phyloP scores from a whole-genome alignment of 176 grass and related monocot species.

The Leersia perrieri region DNA sequence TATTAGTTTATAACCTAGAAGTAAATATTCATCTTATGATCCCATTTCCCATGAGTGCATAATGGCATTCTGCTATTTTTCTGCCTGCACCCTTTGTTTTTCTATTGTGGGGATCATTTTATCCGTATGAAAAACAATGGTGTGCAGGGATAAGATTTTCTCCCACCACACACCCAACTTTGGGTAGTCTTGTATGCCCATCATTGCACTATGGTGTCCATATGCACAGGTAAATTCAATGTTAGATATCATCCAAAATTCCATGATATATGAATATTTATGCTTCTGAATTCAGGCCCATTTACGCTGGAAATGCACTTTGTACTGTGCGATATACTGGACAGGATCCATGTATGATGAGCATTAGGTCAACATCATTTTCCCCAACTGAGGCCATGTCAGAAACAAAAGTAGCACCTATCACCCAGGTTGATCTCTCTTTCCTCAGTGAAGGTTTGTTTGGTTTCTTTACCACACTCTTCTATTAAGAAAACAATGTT shows the following conservation, averaged over 20 bases:
- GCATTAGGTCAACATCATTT: constrained; percentile 90
- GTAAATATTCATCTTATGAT: not conserved
- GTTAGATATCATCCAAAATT: not conserved
- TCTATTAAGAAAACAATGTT: constrained; percentile 10
- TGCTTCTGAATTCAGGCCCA: constrained; percentile 57
- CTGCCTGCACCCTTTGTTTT: not conserved
- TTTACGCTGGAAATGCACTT: constrained; percentile 99
- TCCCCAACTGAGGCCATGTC: constrained; percentile 35
- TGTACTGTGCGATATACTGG: constrained; percentile 78
- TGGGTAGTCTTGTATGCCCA: no score
- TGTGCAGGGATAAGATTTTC: no score
- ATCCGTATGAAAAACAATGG: no score
- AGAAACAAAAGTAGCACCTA: constrained; percentile 58
- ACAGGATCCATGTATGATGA: constrained; percentile 78
- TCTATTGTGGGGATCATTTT: not conserved
- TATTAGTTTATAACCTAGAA: not conserved
- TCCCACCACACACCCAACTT: no score
- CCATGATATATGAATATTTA: not conserved
- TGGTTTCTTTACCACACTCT: constrained; percentile 28
- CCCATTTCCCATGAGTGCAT: not conserved
- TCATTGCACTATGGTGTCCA: not conserved
- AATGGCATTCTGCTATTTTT: not conserved
- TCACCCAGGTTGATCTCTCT: constrained; percentile 90
- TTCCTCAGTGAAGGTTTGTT: constrained; percentile 83
- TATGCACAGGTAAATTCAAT: not conserved